Evolutionary conservation across 108 stramenopile genomes (phyloP), one percentile per base, ranked within the genome.

Genomic region (Cyclotella baltica): DNA sequence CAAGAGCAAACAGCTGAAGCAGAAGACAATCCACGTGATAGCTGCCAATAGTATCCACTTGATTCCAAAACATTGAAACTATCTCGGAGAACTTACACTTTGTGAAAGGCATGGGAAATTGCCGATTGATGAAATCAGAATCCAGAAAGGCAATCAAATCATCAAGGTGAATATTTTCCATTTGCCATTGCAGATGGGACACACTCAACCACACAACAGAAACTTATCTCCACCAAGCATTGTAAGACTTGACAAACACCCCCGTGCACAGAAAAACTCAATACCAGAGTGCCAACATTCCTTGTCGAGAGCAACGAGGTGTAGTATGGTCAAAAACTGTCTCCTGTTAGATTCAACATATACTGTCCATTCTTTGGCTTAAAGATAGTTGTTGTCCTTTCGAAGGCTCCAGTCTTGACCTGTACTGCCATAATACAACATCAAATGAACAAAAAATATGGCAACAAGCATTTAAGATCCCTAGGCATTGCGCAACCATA

Each of bases 391-490:
- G n/a, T n/a, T n/a, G n/a, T n/a, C n/a, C n/a, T n/a, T n/a, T n/a
- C 40, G 13, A 43, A 43, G 4, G 4, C 4, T 4, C 4, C 10
- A n/a, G 11, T 19, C 19, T n/a, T 4, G n/a, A 52, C n/a, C n/a
- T 52, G 51, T n/a, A n/a, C n/a, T 52, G 51, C 51, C 11, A n/a
- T 52, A 52, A n/a, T 4, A 52, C 11, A 52, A n/a, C 51, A 52
- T 19, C n/a, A 20, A 52, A 52, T 10, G 19, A n/a, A 20, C 11
- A 4, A 20, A 8, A 52, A 10, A n/a, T n/a, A 4, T n/a, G 10
- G n/a, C 10, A 52, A 13, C 4, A 10, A 19, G 51, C 51, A 52
- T 4, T 20, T 52, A n/a, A 20, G 18, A n/a, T n/a, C n/a, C n/a
- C n/a, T n/a, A n/a, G n/a, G n/a, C n/a, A n/a, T n/a, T n/a, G n/a